These are phyloP conservation scores for Meira nashicola DNA, from an alignment of 1,284 basidiomycete species.

Conservation along the genomic window DNA sequence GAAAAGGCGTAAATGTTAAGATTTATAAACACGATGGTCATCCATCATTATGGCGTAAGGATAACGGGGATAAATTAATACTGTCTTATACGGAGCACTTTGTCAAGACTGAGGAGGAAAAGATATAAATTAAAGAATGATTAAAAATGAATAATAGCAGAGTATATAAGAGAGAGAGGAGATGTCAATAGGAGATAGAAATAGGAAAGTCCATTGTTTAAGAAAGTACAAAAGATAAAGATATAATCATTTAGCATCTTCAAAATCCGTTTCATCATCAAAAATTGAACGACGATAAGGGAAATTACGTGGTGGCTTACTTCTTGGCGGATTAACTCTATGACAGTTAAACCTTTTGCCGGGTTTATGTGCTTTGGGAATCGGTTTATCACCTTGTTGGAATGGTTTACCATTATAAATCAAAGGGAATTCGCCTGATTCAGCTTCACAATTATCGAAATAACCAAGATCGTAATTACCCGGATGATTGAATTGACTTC, in stretches of 20 bases:
- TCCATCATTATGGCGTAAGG: too few relatives aligned
- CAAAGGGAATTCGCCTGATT: conserved; percentile 23
- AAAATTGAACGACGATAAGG: conserved; percentile 17
- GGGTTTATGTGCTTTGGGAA: conserved; percentile 22
- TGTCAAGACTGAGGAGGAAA: too few relatives aligned
- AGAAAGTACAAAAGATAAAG: too few relatives aligned
- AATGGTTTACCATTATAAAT: conserved; percentile 21
- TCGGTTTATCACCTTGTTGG: conserved; percentile 26
- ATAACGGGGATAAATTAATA: too few relatives aligned
- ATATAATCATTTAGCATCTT: neutral
- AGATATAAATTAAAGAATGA: too few relatives aligned
- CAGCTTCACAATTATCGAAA: conserved; percentile 33
- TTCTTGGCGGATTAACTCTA: conserved; percentile 15
- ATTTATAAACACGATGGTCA: too few relatives aligned
- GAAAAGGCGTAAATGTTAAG: too few relatives aligned
- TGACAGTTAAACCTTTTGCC: conserved; percentile 23
- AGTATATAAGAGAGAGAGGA: too few relatives aligned
- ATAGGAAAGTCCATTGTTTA: too few relatives aligned
- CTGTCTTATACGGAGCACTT: too few relatives aligned
- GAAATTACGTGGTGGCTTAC: conserved; percentile 17
- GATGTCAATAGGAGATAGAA: too few relatives aligned
- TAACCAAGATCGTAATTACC: conserved; percentile 24
- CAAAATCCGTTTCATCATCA: neutral
- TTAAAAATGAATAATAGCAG: too few relatives aligned
- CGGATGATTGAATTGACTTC: conserved; percentile 20